phyloP scores from a whole-genome alignment of 768 basidiomycete species.

The Exidia glandulosa region DNA sequence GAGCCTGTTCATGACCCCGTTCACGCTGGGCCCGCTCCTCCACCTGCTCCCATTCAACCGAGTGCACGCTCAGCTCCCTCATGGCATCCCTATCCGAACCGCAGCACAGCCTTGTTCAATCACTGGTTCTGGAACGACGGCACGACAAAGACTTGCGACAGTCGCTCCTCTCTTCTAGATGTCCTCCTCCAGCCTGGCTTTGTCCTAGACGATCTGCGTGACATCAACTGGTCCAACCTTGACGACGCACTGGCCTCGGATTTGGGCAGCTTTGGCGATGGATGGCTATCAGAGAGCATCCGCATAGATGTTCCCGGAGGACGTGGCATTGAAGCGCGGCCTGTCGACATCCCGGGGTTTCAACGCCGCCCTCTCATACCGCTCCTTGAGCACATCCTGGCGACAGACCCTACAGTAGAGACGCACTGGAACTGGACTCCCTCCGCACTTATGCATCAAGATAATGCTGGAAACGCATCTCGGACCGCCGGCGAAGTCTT shows the following conservation, averaged over 20 bases:
- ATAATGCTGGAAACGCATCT: neutral
- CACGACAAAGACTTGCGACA: neutral
- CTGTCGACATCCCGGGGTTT: neutral
- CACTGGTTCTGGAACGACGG: neutral
- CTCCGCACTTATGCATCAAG: neutral
- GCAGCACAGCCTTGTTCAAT: neutral
- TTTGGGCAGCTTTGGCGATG: neutral
- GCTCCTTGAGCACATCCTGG: neutral
- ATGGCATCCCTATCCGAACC: neutral
- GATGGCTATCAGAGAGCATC: neutral
- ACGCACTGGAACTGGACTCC: neutral
- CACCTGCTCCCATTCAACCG: neutral
- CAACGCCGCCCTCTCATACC: neutral
- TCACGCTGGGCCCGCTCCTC: neutral
- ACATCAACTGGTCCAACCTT: neutral
- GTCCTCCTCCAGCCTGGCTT: neutral
- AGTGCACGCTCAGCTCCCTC: neutral
- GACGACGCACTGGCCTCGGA: neutral
- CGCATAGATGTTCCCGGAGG: neutral
- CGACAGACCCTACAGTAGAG: neutral
- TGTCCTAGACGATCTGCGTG: neutral
- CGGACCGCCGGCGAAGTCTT: neutral
- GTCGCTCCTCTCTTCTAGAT: neutral
- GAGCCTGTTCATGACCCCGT: neutral
- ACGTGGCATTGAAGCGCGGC: neutral